Conservation (phyloP, 1,284 basidiomycete species). For the Ceratobasidium sp. region DNA sequence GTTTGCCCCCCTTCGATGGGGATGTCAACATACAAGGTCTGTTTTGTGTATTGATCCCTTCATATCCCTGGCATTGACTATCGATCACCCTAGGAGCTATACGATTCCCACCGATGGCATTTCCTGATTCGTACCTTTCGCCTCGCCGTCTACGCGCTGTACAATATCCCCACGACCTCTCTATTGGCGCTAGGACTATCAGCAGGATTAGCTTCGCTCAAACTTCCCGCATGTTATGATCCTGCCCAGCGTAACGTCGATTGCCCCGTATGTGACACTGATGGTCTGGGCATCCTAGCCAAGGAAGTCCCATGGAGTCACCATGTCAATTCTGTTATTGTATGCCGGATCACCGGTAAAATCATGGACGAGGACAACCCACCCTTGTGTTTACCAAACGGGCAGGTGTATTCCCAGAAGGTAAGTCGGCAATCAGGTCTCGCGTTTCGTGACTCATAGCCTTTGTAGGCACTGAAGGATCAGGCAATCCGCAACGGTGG, state of each 20-base stretch:
- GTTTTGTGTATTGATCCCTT: neutral
- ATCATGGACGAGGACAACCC: slow-evolving; percentile 96
- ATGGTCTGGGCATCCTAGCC: slow-evolving; percentile 78
- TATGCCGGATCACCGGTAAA: slow-evolving; percentile 88
- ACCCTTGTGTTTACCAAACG: slow-evolving; percentile 91
- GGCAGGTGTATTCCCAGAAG: slow-evolving; percentile 91
- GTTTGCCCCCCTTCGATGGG: slow-evolving; percentile 61
- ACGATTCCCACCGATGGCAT: slow-evolving; percentile 81
- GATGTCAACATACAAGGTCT: slow-evolving; percentile 40
- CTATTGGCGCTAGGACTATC: slow-evolving; percentile 87
- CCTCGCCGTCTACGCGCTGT: slow-evolving; percentile 83
- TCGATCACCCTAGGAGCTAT: slow-evolving; percentile 70
- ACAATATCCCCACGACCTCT: slow-evolving; percentile 86
- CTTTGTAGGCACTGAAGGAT: slow-evolving; percentile 75
- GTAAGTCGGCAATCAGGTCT: slow-evolving; percentile 59
- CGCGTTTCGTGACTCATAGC: slow-evolving; percentile 9
- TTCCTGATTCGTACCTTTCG: slow-evolving; percentile 81
- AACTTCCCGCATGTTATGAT: slow-evolving; percentile 81
- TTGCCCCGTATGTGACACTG: slow-evolving; percentile 88
- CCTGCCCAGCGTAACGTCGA: slow-evolving; percentile 67
- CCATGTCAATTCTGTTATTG: slow-evolving; percentile 94
- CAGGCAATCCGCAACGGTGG: slow-evolving; percentile 82
- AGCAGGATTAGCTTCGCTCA: slow-evolving; percentile 87
- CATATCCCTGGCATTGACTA: slow-evolving; percentile 11
- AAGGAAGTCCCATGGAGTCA: slow-evolving; percentile 91